Percentiles rank a stretch among this genome's conserved stretches.
phyloP scores from a whole-genome alignment of 768 basidiomycete genomes.

The Podaxis sp. region DNA sequence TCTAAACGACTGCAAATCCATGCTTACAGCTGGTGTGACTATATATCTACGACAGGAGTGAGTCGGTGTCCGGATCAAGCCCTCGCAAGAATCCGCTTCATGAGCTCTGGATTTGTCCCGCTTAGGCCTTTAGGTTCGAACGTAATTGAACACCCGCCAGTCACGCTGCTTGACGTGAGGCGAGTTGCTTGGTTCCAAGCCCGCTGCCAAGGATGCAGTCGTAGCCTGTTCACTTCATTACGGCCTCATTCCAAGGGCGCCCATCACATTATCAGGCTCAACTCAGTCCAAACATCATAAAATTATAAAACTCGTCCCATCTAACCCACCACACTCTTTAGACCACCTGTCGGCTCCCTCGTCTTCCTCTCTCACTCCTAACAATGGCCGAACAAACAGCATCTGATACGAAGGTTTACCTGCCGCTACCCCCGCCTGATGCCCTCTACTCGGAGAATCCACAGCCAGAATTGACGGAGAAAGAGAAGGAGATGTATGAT shows the following conservation, averaged over 20 bases:
- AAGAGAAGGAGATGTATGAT: slow-evolving; percentile 10
- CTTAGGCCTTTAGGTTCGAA: too few relatives aligned
- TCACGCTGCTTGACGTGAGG: too few relatives aligned
- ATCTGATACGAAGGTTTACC: slow-evolving; percentile 3
- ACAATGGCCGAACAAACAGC: background rate
- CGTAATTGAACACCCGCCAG: too few relatives aligned
- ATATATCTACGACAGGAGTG: too few relatives aligned
- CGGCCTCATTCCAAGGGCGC: background rate
- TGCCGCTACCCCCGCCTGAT: slow-evolving; percentile 13
- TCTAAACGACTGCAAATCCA: too few relatives aligned
- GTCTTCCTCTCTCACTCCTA: background rate
- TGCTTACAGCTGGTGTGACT: too few relatives aligned
- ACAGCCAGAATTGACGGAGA: slow-evolving; percentile 3
- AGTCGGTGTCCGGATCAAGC: too few relatives aligned
- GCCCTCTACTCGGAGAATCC: slow-evolving; percentile 11
- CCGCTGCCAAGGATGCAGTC: too few relatives aligned
- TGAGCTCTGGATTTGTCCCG: too few relatives aligned
- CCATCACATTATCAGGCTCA: background rate
- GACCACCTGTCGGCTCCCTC: background rate
- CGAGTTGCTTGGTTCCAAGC: too few relatives aligned
- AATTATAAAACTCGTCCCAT: background rate
- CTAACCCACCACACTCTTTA: background rate
- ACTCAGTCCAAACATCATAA: background rate
- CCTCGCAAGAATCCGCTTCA: too few relatives aligned
- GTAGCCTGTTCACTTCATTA: background rate